Base-by-base conservation (phyloP, 78 protist genomes). In the Diacronema lutheri region DNA sequence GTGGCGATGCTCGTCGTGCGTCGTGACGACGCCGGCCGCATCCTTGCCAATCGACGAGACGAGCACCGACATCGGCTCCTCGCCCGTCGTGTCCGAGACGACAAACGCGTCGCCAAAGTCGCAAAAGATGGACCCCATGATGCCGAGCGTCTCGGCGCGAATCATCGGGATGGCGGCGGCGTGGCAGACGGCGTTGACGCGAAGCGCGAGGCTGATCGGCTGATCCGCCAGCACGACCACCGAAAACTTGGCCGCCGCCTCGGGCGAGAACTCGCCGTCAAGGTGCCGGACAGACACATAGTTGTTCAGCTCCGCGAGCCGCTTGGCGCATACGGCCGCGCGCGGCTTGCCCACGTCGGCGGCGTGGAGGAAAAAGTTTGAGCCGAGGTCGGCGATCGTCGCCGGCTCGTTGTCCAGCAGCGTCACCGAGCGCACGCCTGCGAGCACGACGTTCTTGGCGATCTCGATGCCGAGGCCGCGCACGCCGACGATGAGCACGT, bases 381-480 rank as follows among this genome's bases (percentile, higher is more conserved):
- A 38, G 38, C 88, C n/a, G 6, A 94, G 90, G 85, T 97, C 97
- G 19, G 38, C 20, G 79, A 92, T 4, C 40, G 40, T 31, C 44
- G 77, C 93, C 0, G 80, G 76, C 44, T 40, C 81, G 31, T 66
- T 26, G 92, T 97, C 99, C 71, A 91, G 90, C n/a, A 98, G 58
- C 19, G 96, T 88, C 38, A 97, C 96, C n/a, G 92, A 74, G 66
- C 91, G 88, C 56, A 97, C 97, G 38, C 99, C 99, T 19, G 94
- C 96, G n/a, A 99, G 95, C 19, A 96, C 88, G 29, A 98, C 73
- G 89, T 99, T 98, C 93, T 99, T 99, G 62, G 98, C 92, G 23
- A 98, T 90, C 88, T 98, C 99, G 5, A 94, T 87, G 55, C 99
- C 99, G n/a, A 97, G 92, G 56, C 99, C 99, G 21, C 40, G 1